Evolutionary conservation across 2,329 filamentous ascomycete species (phyloP).

Genomic region (Seiridium unicorne): DNA sequence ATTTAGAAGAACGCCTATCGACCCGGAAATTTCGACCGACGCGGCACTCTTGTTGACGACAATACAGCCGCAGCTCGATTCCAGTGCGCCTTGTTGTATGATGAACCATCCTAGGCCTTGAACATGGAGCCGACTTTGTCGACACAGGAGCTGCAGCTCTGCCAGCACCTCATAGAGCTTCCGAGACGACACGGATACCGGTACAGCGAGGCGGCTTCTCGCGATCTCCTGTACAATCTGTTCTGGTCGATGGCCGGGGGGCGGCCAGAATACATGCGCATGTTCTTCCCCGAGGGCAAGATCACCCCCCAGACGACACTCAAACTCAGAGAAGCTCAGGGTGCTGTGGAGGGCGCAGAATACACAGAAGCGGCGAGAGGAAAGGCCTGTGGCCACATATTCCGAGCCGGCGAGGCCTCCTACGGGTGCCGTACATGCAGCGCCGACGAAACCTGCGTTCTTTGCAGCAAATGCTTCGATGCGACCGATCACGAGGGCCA

Average conservation of each 20-base stretch:
- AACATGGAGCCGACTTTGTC: conserved; percentile 55
- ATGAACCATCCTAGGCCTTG: not conserved
- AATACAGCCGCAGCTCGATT: not conserved
- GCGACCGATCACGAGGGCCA: conserved; percentile 93
- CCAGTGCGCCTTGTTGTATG: not conserved
- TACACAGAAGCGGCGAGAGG: conserved; percentile 90
- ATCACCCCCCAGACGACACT: conserved; percentile 59
- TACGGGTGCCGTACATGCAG: conserved; percentile 95
- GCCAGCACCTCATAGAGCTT: conserved; percentile 75
- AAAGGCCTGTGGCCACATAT: conserved; percentile 95
- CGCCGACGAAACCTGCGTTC: conserved; percentile 89
- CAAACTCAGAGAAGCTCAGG: conserved; percentile 84
- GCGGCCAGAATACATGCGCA: conserved; percentile 68
- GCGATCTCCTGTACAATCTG: conserved; percentile 72
- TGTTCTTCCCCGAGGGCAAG: conserved; percentile 79
- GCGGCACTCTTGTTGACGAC: too few relatives aligned
- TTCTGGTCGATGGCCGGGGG: conserved; percentile 85
- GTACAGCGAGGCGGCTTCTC: conserved; percentile 70
- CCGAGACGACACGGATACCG: conserved; percentile 72
- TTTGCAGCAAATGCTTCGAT: conserved; percentile 93
- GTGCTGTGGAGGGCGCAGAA: conserved; percentile 89
- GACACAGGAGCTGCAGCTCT: conserved; percentile 78
- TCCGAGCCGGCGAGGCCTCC: conserved; percentile 89
- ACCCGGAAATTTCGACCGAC: not conserved
- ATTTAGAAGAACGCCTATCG: not conserved